Evolutionary conservation across 768 basidiomycete genomes (phyloP), one percentile per base, ranked within the genome.

Genomic region (Sporobolomyces pararoseus): DNA sequence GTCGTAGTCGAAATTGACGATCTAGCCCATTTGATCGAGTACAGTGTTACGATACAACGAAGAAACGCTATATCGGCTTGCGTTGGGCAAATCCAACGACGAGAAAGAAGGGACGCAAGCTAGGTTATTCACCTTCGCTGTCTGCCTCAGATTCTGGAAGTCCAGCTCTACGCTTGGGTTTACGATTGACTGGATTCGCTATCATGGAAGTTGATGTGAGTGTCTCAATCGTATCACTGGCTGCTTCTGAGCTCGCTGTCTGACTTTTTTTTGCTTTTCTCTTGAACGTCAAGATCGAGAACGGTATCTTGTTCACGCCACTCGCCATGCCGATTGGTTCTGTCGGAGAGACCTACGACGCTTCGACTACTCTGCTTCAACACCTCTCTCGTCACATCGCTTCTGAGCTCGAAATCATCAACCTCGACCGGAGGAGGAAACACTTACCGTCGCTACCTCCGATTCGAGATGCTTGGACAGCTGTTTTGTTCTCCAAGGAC

Each of bases 121-220:
- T n/a, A n/a, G n/a, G n/a, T n/a, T n/a, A n/a, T n/a, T n/a, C n/a
- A n/a, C n/a, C n/a, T n/a, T n/a, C n/a, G n/a, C n/a, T n/a, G n/a
- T n/a, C n/a, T n/a, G n/a, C n/a, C n/a, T n/a, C n/a, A n/a, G n/a
- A n/a, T n/a, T n/a, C n/a, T n/a, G n/a, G n/a, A 9, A 42, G 39
- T 42, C 39, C 17, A 17, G 17, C 17, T 42, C 39, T 9, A 42
- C 17, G 17, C 39, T 42, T 14, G 42, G 59, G 46, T 21, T 2
- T 47, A 12, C 27, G 32, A 25, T 46, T 61, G 29, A 61, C 59
- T 9, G 59, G 59, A 4, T 61, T 61, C 46, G 32, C 59, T 5
- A 32, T 61, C 32, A 61, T 61, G 46, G 59, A 61, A 34, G 59
- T 49, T 12, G 59, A 61, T 32, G 59, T 61, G 21, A 49, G 59